Evolutionary conservation across 345 rosid genomes (phyloP), one percentile per base, ranked within the genome.

Genomic region (Eucalyptus sideroxylon): DNA sequence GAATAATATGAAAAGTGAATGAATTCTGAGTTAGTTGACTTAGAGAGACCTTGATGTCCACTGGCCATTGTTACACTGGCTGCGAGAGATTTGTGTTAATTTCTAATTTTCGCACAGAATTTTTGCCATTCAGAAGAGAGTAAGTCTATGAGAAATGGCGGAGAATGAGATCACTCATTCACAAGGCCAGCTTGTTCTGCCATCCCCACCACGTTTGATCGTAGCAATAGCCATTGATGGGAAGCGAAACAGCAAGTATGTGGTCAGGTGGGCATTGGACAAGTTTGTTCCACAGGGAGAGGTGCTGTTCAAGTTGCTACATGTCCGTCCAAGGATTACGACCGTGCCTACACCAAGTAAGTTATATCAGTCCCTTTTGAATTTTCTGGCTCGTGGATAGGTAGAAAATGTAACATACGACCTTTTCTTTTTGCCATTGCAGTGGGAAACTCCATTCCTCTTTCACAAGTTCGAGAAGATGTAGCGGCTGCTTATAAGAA

Each of bases 341-440:
- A 13, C 90, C 17, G 96, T 98, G 88, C 97, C 98, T 89, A 98
- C 99, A 37, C 95, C 99, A 37, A 94, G 99, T 98, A 95, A 95
- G 98, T 89, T 47, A 26, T 34, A 86, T 31, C 49, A 6, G 86
- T 89, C 45, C 90, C 86, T 44, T 37, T 45, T 27, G 16, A 55
- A 83, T 88, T 89, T 50, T 21, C 56, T 26, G 53, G 27, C 65
- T 50, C 10, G 6, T 50, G 87, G 89, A 88, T 51, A 17, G 65
- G 40, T 30, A 81, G 60, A 86, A 34, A 30, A 42, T 55, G 26
- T 59, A 26, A 86, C 27, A 40, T 16, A 49, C 31, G 27, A 51
- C 31, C 27, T 34, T 60, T 80, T 82, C 11, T 31, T 34, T 42
- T 85, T 88, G 91, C 55, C 42, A 87, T 81, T 88, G 40, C 91